phyloP scores from a whole-genome alignment of 2,329 filamentous ascomycete genomes.

The Sphaerulina vaccinii region DNA sequence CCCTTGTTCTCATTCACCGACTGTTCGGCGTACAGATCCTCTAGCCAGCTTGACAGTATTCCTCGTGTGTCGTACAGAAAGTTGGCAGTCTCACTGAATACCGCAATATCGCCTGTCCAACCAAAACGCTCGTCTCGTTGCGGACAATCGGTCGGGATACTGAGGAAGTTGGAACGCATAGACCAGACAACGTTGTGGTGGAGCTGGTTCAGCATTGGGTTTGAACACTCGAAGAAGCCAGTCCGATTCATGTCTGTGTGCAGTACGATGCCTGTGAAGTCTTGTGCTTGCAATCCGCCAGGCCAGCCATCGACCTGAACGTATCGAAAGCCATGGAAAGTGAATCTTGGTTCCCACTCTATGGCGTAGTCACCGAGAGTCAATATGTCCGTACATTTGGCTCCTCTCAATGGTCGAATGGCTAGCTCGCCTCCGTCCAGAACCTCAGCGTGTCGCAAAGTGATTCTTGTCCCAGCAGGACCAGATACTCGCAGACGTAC shows the following conservation, averaged over 20 bases:
- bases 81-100: constrained; percentile 52
- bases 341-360: constrained; percentile 51
- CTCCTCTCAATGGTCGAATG: constrained; percentile 46
- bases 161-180: constrained; percentile 60
- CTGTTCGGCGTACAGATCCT: constrained; percentile 47
- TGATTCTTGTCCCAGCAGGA: constrained; percentile 44
- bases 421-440: constrained; percentile 50
- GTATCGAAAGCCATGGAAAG: constrained; percentile 56
- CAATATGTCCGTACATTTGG: constrained; percentile 45
- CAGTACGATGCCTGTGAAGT: constrained; percentile 44
- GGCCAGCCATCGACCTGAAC: constrained; percentile 51
- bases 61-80: constrained; percentile 56
- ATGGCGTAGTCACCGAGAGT: constrained; percentile 35
- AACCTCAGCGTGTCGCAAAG: constrained; percentile 55
- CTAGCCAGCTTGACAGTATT: constrained; percentile 52
- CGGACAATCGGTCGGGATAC: constrained; percentile 58
- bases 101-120: constrained; percentile 55
- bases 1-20: constrained; percentile 24
- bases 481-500: constrained; percentile 43
- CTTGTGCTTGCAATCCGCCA: constrained; percentile 28
- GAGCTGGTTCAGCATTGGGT: constrained; percentile 54
- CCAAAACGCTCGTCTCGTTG: constrained; percentile 56
- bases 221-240: constrained; percentile 54
- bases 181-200: constrained; percentile 57
- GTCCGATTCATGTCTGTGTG: constrained; percentile 55